A percentile compares a stretch with the other conserved stretches of the same genome.
Evolutionary conservation across 139 green algal genomes (phyloP).

Genomic region (Edaphochlamys debaryana): DNA sequence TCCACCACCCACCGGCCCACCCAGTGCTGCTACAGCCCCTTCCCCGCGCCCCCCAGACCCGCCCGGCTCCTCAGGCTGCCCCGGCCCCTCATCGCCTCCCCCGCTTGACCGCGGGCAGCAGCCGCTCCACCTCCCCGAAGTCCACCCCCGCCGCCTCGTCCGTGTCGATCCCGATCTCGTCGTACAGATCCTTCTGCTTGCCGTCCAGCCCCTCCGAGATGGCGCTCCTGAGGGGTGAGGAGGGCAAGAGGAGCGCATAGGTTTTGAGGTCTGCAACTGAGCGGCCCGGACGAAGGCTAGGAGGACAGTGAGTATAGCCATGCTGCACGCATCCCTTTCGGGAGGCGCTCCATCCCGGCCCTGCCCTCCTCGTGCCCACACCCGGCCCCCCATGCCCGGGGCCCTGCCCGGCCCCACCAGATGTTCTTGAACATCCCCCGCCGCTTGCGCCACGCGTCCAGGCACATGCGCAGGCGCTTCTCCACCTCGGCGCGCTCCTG

Average conservation of each 20-base stretch:
- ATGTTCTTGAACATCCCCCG: constrained; percentile 72
- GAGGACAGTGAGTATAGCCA: no score
- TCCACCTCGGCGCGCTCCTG: constrained; percentile 48
- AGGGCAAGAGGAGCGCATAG: not conserved
- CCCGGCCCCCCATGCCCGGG: no score
- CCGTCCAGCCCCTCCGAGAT: constrained; percentile 82
- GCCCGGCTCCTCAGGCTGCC: no score
- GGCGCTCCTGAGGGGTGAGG: constrained; percentile 47
- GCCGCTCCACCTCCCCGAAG: constrained; percentile 40
- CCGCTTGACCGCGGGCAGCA: constrained; percentile 42
- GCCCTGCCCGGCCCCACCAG: constrained; percentile 56
- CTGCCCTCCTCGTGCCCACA: no score
- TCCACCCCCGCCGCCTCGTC: constrained; percentile 71
- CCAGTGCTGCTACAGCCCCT: no score
- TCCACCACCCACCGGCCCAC: no score
- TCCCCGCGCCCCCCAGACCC: no score
- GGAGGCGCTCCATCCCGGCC: no score
- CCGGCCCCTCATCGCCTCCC: not conserved
- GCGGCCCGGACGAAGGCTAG: no score
- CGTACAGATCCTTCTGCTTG: constrained; percentile 80
- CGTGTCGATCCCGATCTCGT: constrained; percentile 86
- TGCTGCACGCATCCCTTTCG: no score
- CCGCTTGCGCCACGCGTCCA: constrained; percentile 72
- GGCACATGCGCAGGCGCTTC: constrained; percentile 39
- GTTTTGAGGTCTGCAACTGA: no score